phyloP scores from a whole-genome alignment of 495 filamentous ascomycete genomes.

The Cryomyces antarcticus region DNA sequence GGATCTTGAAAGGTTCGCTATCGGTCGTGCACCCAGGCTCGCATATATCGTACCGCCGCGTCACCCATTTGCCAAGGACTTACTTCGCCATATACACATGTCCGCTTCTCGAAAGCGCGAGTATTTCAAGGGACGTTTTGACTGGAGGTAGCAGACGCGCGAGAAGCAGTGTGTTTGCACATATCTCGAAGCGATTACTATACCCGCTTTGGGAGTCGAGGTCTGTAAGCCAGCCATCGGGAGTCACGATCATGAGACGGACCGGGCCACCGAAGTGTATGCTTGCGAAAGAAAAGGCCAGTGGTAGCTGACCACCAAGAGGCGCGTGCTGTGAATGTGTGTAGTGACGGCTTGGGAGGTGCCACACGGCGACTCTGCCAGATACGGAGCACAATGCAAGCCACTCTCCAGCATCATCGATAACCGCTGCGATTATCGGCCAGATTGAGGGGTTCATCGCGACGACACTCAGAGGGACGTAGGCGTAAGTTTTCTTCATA shows the following conservation, averaged over 20 bases:
- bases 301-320: constrained; percentile 29
- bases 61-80: constrained; percentile 14
- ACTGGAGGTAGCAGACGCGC: not conserved
- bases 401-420: constrained; percentile 39
- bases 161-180: not conserved
- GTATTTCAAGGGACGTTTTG: constrained; percentile 5
- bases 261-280: constrained; percentile 4
- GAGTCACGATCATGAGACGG: constrained; percentile 31
- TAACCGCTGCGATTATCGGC: constrained; percentile 36
- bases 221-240: constrained; percentile 36
- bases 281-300: constrained; percentile 34
- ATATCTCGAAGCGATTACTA: not conserved
- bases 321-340: constrained; percentile 25
- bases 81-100: constrained; percentile 26
- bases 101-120: constrained; percentile 16
- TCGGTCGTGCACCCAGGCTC: constrained; percentile 6
- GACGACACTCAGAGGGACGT: constrained; percentile 19
- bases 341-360: constrained; percentile 30
- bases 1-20: constrained; percentile 11
- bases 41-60: constrained; percentile 14
- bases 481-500: constrained; percentile 11
- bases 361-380: constrained; percentile 36
- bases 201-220: constrained; percentile 14
- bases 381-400: constrained; percentile 38
- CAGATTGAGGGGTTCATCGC: constrained; percentile 22